phyloP scores from a whole-genome alignment of 768 basidiomycete species.

The Mycena chlorophos region DNA sequence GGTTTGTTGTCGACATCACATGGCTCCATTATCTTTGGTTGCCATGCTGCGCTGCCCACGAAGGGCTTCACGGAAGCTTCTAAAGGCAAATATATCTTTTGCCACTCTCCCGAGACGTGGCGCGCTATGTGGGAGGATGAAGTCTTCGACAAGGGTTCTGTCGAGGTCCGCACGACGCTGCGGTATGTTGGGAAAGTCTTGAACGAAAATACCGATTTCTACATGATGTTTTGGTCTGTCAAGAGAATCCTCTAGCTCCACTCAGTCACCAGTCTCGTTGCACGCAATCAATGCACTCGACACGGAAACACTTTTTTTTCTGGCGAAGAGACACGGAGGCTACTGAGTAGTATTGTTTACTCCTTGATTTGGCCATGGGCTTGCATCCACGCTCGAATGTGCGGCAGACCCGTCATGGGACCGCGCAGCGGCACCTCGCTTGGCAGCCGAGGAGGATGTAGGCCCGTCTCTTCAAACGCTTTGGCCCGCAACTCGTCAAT shows the following conservation, averaged over 20 bases:
- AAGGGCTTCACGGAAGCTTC: constrained; percentile 27
- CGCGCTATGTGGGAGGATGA: constrained; percentile 36
- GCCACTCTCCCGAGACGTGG: constrained; percentile 41
- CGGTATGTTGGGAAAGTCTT: constrained; percentile 16
- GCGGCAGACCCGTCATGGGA: constrained; percentile 10
- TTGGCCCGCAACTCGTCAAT: constrained; percentile 14
- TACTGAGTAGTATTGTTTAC: background rate
- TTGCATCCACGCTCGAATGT: constrained; percentile 16
- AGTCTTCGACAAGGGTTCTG: constrained; percentile 33
- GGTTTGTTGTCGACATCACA: constrained; percentile 42
- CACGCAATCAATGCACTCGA: no score
- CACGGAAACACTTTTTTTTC: no score
- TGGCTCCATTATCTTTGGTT: constrained; percentile 51
- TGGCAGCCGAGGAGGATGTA: constrained; percentile 12
- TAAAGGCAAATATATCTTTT: constrained; percentile 27
- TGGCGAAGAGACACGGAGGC: no score
- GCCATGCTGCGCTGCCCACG: constrained; percentile 35
- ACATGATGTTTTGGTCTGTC: constrained; percentile 20
- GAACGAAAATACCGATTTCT: constrained; percentile 15
- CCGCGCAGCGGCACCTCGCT: constrained; percentile 15
- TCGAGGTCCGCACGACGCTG: constrained; percentile 32
- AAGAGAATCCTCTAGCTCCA: no score
- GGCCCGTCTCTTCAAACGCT: constrained; percentile 12
- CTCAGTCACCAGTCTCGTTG: no score
- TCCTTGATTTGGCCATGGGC: constrained; percentile 15